Evolutionary conservation across 495 filamentous ascomycete species (phyloP), one percentile per base, ranked within the genome.

Genomic region (Schizothecium vesticola): DNA sequence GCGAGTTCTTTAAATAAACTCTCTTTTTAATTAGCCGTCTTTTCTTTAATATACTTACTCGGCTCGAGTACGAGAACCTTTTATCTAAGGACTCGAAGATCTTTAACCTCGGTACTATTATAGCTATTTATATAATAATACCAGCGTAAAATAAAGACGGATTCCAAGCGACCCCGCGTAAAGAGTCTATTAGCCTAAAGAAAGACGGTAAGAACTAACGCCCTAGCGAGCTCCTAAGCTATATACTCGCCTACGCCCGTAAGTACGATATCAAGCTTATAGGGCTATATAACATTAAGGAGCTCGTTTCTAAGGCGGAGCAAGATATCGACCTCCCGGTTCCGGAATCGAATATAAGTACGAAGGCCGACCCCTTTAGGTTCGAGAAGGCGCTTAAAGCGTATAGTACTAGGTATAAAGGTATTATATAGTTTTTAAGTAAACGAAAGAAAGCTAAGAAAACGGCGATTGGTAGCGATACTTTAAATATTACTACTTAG

Each of bases 41-140:
- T 59, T 80, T 81, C 65, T 67, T 81, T 11, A 55, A 67, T n/a
- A 80, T 76, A 73, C 70, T 81, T 3, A 76, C 78, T 5, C 65
- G 65, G 21, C 77, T 80, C 5, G 78, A 80, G 62, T 59, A 60
- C 6, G 66, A 73, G 13, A 56, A 67, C 13, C 70, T 77, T 3
- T 68, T 80, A 0, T 57, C 69, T 26, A 70, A 70, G 61, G 73
- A 75, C 33, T 75, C 75, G 1, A 74, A 74, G 4, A 70, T 79
- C 24, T 59, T 64, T 24, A 78, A 72, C 60, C 66, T 80, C 3
- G 78, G 77, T 11, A 67, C 70, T 29, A 71, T 75, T 61, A 81
- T 80, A 78, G 77, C 72, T 11, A 67, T 78, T 25, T 78, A 72
- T 56, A 67, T 79, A 21, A 67, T 63, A 26, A 43, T 77, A 10